Conservation (phyloP, 495 filamentous ascomycete genomes). For the Aspergillus nanangensis region DNA sequence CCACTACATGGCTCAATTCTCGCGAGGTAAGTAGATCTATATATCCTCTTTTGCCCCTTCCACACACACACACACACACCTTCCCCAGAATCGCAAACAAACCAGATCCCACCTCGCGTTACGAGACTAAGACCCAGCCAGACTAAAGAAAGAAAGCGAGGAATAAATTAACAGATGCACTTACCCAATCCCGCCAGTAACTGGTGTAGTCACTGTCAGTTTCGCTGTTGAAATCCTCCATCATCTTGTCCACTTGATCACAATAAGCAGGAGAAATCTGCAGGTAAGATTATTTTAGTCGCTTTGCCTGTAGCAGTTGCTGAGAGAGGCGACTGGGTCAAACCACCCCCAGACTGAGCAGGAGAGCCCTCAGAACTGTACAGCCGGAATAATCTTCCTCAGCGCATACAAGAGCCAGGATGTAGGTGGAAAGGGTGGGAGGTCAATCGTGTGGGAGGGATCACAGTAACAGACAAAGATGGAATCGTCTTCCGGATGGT, state of each 20-base stretch:
- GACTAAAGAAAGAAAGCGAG: no score
- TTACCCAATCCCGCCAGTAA: slow-evolving; percentile 99
- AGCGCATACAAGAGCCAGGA: slow-evolving; percentile 9
- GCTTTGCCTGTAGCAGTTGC: slow-evolving; percentile 23
- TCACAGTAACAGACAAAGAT: no score
- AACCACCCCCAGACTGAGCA: slow-evolving; percentile 22
- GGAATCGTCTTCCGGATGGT: background rate
- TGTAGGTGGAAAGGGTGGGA: background rate
- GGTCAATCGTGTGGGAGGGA: background rate
- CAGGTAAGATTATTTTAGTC: slow-evolving; percentile 17
- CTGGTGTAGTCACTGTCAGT: slow-evolving; percentile 98
- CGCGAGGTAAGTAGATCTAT: no score
- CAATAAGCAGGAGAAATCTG: slow-evolving; percentile 4
- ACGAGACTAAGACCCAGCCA: no score
- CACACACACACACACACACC: no score
- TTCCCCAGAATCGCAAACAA: no score
- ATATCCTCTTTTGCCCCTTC: no score
- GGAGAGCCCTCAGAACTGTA: slow-evolving; percentile 25
- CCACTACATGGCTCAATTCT: no score
- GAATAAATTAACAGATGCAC: slow-evolving; percentile 38
- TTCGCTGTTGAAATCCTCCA: slow-evolving; percentile 98
- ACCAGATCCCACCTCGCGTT: no score
- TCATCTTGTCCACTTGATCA: slow-evolving; percentile 24
- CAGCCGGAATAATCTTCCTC: slow-evolving; percentile 15
- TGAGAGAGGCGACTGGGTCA: slow-evolving; percentile 27